Base-by-base conservation (phyloP, 306 rosid species). In the Glycyrrhiza uralensis region DNA sequence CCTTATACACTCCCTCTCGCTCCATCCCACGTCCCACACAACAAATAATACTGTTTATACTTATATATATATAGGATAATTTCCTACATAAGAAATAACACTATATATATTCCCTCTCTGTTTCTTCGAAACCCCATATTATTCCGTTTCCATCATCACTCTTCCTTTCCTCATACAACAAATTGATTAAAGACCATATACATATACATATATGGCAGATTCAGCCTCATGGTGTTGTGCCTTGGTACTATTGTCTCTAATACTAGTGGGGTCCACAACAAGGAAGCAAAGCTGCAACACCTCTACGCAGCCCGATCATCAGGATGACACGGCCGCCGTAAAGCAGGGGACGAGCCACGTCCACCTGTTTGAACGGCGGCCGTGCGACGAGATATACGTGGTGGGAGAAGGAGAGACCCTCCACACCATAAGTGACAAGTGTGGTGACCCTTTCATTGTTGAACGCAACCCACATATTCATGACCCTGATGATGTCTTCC, bases 401-500 rank as follows among this genome's bases (percentile, higher is more conserved):
- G 87, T 86, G 17, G 91, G 96, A 76, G 97, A 91, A 77, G 97
- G 97, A 9, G 97, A 91, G 72, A 89, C 97, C 15, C 96, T 91
- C 15, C 88, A 91, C 63, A 91, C 97, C 67, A 91, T 91, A 57
- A 85, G 97, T 69, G 97, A 91, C 79, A 89, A 85, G 96, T 91
- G 97, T 59, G 78, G 76, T 39, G 97, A 91, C 74, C 91, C 97
- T 9, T 91, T 54, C 51, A 91, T 91, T 36, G 96, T 91, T 59
- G 97, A 91, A 80, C 78, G 86, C 17, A 91, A 89, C 83, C 97
- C 97, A 0, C 97, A 91, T 82, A 91, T 91, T 65, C 93, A 91
- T 70, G 97, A 91, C 65, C 96, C 97, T 56, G 97, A 91, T 72
- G 98, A 92, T 74, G 96, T 92, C 1, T 92, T 90, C 67, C 98